phyloP scores from a whole-genome alignment of 768 basidiomycete species.

The Leccinum incarnatum region DNA sequence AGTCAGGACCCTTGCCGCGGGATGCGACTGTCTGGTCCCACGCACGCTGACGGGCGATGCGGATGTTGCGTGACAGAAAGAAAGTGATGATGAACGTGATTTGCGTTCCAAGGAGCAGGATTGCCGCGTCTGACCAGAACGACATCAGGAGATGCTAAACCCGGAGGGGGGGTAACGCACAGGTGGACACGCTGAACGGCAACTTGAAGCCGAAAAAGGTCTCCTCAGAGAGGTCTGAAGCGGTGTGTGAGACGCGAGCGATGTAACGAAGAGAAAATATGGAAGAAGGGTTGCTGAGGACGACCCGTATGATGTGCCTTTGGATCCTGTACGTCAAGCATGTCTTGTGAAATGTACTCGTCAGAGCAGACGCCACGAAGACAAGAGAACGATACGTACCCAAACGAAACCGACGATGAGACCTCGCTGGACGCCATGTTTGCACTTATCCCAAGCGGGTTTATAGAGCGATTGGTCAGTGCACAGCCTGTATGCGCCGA shows the following conservation, averaged over 20 bases:
- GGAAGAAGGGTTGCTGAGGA: conserved; percentile 26
- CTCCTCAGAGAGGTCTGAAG: conserved; percentile 38
- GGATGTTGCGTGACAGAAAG: conserved; percentile 82
- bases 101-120: conserved; percentile 73
- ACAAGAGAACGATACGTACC: conserved; percentile 41
- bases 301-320: conserved; percentile 52
- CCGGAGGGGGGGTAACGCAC: conserved; percentile 36
- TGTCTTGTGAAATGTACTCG: conserved; percentile 39
- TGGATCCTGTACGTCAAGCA: conserved; percentile 72
- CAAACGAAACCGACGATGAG: conserved; percentile 64
- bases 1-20: conserved; percentile 75
- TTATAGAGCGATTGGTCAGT: conserved; percentile 67
- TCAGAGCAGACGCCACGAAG: not conserved
- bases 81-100: conserved; percentile 72
- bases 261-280: conserved; percentile 27
- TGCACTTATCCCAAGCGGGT: conserved; percentile 85
- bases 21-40: conserved; percentile 84
- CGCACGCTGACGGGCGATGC: conserved; percentile 71
- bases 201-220: conserved; percentile 62
- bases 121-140: conserved; percentile 57
- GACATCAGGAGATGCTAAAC: conserved; percentile 1
- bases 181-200: conserved; percentile 70
- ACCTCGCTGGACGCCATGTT: conserved; percentile 72
- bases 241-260: conserved; percentile 27
- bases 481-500: conserved; percentile 79